Conservation (phyloP, 1,139 yeast genomes). For the Hemisphaericaspora lyxosophila region DNA sequence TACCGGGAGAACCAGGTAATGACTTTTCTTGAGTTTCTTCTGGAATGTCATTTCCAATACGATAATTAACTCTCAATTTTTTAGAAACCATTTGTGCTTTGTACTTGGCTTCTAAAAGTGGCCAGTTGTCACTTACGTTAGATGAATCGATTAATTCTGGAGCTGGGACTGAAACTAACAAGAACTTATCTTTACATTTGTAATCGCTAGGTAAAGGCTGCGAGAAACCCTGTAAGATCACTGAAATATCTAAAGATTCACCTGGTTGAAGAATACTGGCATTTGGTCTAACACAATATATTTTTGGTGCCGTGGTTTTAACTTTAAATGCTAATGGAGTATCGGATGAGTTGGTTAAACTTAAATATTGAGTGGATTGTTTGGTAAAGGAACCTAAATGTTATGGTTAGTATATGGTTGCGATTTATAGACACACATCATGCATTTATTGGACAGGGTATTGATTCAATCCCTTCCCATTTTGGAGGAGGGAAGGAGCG, state of each 20-base stretch:
- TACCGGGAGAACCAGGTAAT: slow-evolving; percentile 10
- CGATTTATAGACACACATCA: too few relatives aligned
- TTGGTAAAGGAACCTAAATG: slow-evolving; percentile 64
- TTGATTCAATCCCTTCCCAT: not conserved
- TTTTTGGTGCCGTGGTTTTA: slow-evolving; percentile 96
- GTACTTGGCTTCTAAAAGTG: slow-evolving; percentile 61
- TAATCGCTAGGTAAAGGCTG: slow-evolving; percentile 71
- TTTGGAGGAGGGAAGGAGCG: not conserved
- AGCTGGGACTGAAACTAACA: slow-evolving; percentile 82
- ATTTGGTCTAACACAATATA: slow-evolving; percentile 95
- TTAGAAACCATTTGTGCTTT: slow-evolving; percentile 63
- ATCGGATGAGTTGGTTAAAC: slow-evolving; percentile 63
- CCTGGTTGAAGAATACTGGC: slow-evolving; percentile 82
- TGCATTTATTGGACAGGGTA: too few relatives aligned
- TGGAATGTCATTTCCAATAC: slow-evolving; percentile 29
- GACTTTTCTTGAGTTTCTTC: slow-evolving; percentile 12
- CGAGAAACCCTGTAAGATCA: slow-evolving; percentile 80
- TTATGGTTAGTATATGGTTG: slow-evolving; percentile 10
- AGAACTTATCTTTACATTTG: slow-evolving; percentile 88
- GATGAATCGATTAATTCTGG: slow-evolving; percentile 55
- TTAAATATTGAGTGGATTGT: slow-evolving; percentile 67
- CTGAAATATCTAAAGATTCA: slow-evolving; percentile 66
- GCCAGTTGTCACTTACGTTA: slow-evolving; percentile 71
- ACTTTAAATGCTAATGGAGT: slow-evolving; percentile 85
- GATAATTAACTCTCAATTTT: slow-evolving; percentile 76